Conservation (phyloP, 1,284 basidiomycete genomes). For the Melampsora larici-populina region DNA sequence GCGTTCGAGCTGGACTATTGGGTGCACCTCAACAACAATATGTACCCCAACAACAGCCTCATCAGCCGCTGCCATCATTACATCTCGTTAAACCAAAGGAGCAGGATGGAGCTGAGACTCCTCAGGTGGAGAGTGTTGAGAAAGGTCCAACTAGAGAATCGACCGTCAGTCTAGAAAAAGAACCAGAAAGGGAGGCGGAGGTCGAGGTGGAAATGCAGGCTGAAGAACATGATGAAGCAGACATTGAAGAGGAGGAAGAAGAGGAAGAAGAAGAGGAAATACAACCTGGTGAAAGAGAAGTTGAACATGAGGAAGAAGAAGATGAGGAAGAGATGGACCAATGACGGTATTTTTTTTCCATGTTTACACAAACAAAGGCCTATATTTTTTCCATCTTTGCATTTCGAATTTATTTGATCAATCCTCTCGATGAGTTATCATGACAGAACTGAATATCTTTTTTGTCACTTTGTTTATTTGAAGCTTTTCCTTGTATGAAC, state of each 20-base stretch:
- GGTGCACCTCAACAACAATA: constrained; percentile 9
- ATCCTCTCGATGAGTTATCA: too few species aligned
- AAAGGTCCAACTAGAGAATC: neutral
- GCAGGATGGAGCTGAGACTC: neutral
- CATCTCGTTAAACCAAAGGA: neutral
- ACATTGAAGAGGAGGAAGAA: constrained; percentile 2
- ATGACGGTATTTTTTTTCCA: too few species aligned
- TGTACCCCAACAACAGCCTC: neutral
- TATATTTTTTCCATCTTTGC: too few species aligned
- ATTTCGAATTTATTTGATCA: too few species aligned
- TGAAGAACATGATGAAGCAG: neutral
- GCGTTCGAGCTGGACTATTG: constrained; percentile 33
- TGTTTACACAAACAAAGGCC: too few species aligned
- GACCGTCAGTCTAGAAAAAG: neutral
- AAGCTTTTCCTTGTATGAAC: too few species aligned
- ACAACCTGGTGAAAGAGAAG: neutral
- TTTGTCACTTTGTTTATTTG: too few species aligned
- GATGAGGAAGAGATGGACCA: constrained; percentile 8
- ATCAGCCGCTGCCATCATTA: neutral
- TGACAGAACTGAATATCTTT: too few species aligned
- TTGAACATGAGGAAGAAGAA: neutral
- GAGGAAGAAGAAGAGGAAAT: neutral
- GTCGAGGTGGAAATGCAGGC: neutral
- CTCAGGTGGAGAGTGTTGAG: neutral
- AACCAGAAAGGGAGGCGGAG: neutral